A percentile compares a stretch with the other conserved stretches of the same genome.
Evolutionary conservation across 2,329 filamentous ascomycete species (phyloP).

Genomic region (Pseudogymnoascus sp.): DNA sequence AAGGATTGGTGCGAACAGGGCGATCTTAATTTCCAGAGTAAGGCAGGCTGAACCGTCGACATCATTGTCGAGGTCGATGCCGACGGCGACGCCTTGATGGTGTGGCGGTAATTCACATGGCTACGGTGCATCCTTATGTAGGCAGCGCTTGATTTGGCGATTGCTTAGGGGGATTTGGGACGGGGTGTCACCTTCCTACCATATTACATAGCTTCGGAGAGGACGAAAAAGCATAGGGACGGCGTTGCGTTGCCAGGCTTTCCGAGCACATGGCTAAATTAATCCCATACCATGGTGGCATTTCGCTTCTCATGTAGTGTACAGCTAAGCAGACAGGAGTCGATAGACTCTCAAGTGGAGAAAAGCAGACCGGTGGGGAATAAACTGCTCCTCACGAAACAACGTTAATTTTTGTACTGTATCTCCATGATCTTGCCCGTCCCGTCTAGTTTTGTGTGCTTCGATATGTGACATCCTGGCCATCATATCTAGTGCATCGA

Average conservation of each 20-base stretch:
- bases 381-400: background rate
- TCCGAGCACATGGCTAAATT: background rate
- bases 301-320: background rate
- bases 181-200: background rate
- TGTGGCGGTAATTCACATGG: background rate
- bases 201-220: background rate
- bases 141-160: background rate
- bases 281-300: background rate
- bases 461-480: slow-evolving; percentile 4
- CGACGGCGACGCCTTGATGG: background rate
- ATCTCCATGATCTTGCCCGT: background rate
- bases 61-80: background rate
- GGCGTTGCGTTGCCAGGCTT: background rate
- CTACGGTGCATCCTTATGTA: background rate
- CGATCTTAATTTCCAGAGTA: background rate
- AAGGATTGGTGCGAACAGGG: slow-evolving; percentile 58
- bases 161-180: background rate
- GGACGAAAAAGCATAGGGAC: slow-evolving; percentile 1
- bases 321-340: slow-evolving; percentile 1
- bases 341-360: background rate
- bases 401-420: background rate
- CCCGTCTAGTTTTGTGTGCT: background rate
- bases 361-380: background rate
- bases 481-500: slow-evolving; percentile 1
- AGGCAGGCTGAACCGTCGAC: background rate